Base-by-base conservation (phyloP, 2,329 filamentous ascomycete genomes). In the Fusarium begoniae region DNA sequence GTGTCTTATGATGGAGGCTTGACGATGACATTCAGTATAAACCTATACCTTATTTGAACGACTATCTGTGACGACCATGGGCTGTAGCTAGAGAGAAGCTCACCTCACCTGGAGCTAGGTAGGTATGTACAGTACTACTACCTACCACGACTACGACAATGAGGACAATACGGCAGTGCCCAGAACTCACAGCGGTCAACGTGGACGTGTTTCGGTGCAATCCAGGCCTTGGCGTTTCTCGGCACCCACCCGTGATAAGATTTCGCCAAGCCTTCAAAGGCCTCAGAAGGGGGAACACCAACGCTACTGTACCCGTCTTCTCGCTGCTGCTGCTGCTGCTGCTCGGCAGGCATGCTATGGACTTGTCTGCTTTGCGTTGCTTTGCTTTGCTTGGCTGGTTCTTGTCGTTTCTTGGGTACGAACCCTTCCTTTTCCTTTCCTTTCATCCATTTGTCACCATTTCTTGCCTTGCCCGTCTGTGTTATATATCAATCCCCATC, bases 261-360 rank as follows among this genome's bases (percentile, higher is more conserved):
- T 79, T 79, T 79, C 76, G 78, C 78, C 78, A 79, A 79, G 77
- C 59, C 75, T 74, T 73, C 75, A 79, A 79, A 79, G 75, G 67
- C 75, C 73, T 79, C 75, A 72, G 75, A 79, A 78, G 75, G 75
- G 76, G 72, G 74, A 78, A 76, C 70, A 72, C 73, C 72, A 78
- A 69, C 75, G 73, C 77, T 77, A 72, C 72, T 38, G 67, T 58
- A 72, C 70, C 72, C 59, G 66, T 72, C 71, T 55, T 73, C 69
- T 77, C 65, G 65, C 62, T 61, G 67, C 53, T 66, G 24, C 35
- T 54, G 48, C 59, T 61, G 67, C 53, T 66, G 24, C 51, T 54
- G 50, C 50, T 53, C 17, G 71, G 71, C 65, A 67, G 65, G 63
- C 40, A 68, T 68, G 64, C 41, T 37, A 76, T 75, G 71, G 76